Evolutionary conservation across 202 grass and related monocot species (phyloP).

Genomic region (Panicum hallii): DNA sequence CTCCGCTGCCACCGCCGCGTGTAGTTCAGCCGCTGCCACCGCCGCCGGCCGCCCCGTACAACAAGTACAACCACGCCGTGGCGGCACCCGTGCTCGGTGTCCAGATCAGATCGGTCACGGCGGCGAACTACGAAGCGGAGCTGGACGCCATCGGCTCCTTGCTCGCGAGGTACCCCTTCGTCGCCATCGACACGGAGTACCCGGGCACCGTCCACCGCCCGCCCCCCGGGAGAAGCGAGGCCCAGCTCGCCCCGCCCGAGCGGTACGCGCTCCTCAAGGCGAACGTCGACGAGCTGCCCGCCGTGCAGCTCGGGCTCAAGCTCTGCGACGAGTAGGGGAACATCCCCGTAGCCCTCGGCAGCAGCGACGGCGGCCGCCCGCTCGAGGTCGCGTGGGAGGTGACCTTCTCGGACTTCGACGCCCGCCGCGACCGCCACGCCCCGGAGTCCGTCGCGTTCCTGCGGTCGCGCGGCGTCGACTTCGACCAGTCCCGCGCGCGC

Average conservation of each 20-base stretch:
- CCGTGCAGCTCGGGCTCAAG: not conserved
- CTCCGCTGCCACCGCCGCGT: too few relatives aligned
- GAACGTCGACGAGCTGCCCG: not conserved
- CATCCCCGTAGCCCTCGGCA: not conserved
- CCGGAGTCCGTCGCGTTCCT: not conserved
- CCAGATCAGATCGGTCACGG: not conserved
- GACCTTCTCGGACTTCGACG: not conserved
- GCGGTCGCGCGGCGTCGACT: not conserved
- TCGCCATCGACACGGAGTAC: constrained; percentile 18
- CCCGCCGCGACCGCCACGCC: not conserved
- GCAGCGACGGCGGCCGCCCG: not conserved
- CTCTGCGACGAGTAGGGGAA: not conserved
- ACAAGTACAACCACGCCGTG: not conserved
- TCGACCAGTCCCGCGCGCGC: not conserved
- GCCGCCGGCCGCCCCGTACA: too few relatives aligned
- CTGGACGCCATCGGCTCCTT: not conserved
- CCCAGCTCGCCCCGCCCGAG: not conserved
- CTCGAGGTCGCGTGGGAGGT: constrained; percentile 7
- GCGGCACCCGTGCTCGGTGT: not conserved
- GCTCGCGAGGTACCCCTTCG: not conserved
- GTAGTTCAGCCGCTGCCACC: too few relatives aligned
- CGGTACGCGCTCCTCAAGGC: not conserved
- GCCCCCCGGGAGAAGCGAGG: too few relatives aligned
- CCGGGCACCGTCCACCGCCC: constrained; percentile 29
- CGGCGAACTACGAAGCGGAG: not conserved